phyloP scores from a whole-genome alignment of 345 rosid genomes.

The Boechera stricta region DNA sequence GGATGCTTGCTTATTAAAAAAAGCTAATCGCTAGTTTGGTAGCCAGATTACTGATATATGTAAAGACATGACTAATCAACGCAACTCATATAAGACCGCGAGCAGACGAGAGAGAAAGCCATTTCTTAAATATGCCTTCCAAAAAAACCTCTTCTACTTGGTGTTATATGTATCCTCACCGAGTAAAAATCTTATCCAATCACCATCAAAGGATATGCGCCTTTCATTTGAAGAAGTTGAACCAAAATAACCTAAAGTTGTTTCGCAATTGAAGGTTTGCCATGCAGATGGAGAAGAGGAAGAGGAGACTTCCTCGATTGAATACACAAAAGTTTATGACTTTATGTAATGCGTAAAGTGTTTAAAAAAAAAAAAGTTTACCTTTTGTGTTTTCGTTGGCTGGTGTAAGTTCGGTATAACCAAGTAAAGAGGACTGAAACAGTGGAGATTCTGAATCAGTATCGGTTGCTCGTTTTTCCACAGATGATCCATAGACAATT shows the following conservation, averaged over 20 bases:
- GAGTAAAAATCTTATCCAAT: slow-evolving; percentile 46
- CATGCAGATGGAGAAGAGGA: slow-evolving; percentile 40
- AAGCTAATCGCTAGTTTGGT: background rate
- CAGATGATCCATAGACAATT: slow-evolving; percentile 49
- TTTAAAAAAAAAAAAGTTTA: background rate
- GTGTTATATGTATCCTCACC: slow-evolving; percentile 39
- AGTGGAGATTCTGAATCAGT: slow-evolving; percentile 51
- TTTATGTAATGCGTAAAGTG: slow-evolving; percentile 37
- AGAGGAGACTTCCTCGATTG: background rate
- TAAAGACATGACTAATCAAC: slow-evolving; percentile 3
- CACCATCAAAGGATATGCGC: slow-evolving; percentile 34
- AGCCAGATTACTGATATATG: slow-evolving; percentile 4
- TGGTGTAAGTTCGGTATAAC: slow-evolving; percentile 45
- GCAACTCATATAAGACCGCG: slow-evolving; percentile 3
- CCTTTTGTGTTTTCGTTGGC: slow-evolving; percentile 44
- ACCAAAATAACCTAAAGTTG: background rate
- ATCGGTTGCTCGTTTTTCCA: slow-evolving; percentile 36
- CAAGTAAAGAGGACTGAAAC: slow-evolving; percentile 48
- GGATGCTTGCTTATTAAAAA: background rate
- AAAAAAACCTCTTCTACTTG: slow-evolving; percentile 25
- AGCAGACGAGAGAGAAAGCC: background rate
- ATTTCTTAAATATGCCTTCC: background rate
- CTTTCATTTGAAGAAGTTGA: slow-evolving; percentile 21
- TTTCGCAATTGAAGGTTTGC: slow-evolving; percentile 19
- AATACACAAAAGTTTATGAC: background rate